These are phyloP conservation scores for Curvularia lunata DNA, from an alignment of 2,329 filamentous ascomycete genomes.

Conservation along the genomic window DNA sequence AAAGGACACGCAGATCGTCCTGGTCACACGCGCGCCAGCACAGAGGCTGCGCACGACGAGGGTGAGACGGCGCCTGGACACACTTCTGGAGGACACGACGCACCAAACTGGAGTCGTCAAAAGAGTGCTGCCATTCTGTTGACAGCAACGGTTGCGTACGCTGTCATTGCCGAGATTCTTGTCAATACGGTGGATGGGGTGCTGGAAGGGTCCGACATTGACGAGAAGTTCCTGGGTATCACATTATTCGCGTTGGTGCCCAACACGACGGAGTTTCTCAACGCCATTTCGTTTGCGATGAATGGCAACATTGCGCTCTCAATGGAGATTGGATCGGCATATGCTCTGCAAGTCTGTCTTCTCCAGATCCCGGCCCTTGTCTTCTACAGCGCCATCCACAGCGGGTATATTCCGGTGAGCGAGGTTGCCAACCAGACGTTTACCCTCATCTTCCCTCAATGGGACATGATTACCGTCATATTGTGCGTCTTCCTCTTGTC, in stretches of 20 bases:
- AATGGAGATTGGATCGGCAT: conserved; percentile 98
- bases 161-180: conserved; percentile 95
- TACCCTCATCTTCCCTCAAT: conserved; percentile 92
- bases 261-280: conserved; percentile 98
- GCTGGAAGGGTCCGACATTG: conserved; percentile 84
- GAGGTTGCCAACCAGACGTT: conserved; percentile 71
- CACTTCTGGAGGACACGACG: conserved; percentile 75
- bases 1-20: conserved; percentile 49
- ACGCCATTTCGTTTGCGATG: conserved; percentile 99
- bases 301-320: conserved; percentile 98
- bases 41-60: conserved; percentile 60
- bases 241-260: conserved; percentile 96
- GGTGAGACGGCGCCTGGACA: conserved; percentile 53
- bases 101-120: conserved; percentile 94
- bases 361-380: conserved; percentile 93
- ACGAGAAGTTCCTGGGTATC: conserved; percentile 97
- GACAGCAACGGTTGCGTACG: conserved; percentile 87
- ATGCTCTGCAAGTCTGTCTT: conserved; percentile 93
- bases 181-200: conserved; percentile 98
- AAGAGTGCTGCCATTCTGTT: conserved; percentile 92
- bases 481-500: conserved; percentile 94
- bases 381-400: conserved; percentile 82
- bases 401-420: conserved; percentile 60
- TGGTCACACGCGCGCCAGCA: conserved; percentile 48
- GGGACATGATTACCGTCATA: conserved; percentile 98